Evolutionary conservation across 2,329 filamentous ascomycete genomes (phyloP).

Genomic region (Neonectria faginata): DNA sequence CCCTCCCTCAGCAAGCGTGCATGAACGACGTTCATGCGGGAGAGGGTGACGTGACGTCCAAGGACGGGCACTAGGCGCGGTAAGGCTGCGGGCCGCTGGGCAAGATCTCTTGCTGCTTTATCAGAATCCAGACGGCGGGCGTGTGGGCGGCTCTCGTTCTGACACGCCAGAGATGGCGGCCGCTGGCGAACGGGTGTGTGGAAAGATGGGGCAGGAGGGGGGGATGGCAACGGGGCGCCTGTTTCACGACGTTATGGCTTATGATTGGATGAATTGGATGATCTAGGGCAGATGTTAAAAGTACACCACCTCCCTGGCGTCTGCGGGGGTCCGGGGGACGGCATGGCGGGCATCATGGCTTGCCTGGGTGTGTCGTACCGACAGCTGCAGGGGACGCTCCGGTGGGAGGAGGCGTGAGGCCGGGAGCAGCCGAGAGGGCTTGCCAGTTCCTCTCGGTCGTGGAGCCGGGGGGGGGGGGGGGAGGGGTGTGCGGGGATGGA

Average conservation of each 20-base stretch:
- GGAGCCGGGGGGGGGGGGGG: slow-evolving; percentile 30
- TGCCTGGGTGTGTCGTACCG: slow-evolving; percentile 38
- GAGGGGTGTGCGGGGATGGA: slow-evolving; percentile 42
- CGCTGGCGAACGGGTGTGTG: slow-evolving; percentile 43
- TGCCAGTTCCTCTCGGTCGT: slow-evolving; percentile 35
- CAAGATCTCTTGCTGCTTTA: slow-evolving; percentile 58
- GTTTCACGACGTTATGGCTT: slow-evolving; percentile 62
- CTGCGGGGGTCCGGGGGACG: slow-evolving; percentile 43
- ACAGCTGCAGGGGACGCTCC: slow-evolving; percentile 40
- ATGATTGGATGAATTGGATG: slow-evolving; percentile 63
- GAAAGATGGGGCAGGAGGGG: slow-evolving; percentile 31
- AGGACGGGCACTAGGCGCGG: slow-evolving; percentile 47
- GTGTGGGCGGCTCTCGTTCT: slow-evolving; percentile 43
- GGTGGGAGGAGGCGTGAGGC: slow-evolving; percentile 36
- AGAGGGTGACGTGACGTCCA: slow-evolving; percentile 45
- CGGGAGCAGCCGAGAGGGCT: slow-evolving; percentile 43
- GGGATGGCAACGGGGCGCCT: slow-evolving; percentile 45
- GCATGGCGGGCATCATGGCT: slow-evolving; percentile 39
- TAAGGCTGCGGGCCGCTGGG: slow-evolving; percentile 51
- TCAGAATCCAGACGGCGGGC: slow-evolving; percentile 40
- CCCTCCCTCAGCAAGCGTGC: slow-evolving; percentile 35
- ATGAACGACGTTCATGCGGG: slow-evolving; percentile 43
- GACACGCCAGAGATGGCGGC: slow-evolving; percentile 44
- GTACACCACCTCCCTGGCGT: slow-evolving; percentile 57
- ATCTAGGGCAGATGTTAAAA: slow-evolving; percentile 54